phyloP scores from a whole-genome alignment of 495 filamentous ascomycete species.

The Penicillium egyptiacum region DNA sequence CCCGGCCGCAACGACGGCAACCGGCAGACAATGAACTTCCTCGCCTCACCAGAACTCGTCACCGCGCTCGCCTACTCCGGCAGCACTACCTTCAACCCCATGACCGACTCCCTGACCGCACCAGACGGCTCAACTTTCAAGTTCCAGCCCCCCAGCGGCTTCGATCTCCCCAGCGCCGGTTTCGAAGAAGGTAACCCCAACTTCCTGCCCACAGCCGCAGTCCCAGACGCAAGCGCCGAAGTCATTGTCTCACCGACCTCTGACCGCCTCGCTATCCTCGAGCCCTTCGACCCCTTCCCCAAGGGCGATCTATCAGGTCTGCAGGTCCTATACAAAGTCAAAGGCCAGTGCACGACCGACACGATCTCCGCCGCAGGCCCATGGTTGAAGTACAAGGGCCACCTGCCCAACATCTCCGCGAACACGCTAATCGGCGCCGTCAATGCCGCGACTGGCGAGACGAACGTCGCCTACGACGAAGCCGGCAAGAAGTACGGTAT shows the following conservation, averaged over 20 bases:
- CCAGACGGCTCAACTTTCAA: slow-evolving; percentile 81
- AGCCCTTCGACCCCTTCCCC: slow-evolving; percentile 88
- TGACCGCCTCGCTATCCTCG: slow-evolving; percentile 82
- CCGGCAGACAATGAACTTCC: slow-evolving; percentile 95
- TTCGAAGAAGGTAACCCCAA: slow-evolving; percentile 77
- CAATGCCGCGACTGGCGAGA: slow-evolving; percentile 88
- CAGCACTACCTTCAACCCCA: slow-evolving; percentile 91
- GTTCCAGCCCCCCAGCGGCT: slow-evolving; percentile 78
- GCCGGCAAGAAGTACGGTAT: slow-evolving; percentile 65
- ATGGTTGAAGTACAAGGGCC: slow-evolving; percentile 99
- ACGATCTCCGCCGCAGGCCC: slow-evolving; percentile 96
- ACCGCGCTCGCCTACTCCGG: slow-evolving; percentile 94
- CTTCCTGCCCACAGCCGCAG: slow-evolving; percentile 69
- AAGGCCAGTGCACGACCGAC: slow-evolving; percentile 97
- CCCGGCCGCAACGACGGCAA: slow-evolving; percentile 96
- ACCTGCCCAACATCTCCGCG: slow-evolving; percentile 92
- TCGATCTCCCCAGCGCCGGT: slow-evolving; percentile 70
- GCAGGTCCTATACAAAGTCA: slow-evolving; percentile 85
- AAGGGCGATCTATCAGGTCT: slow-evolving; percentile 63
- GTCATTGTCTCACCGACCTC: slow-evolving; percentile 83
- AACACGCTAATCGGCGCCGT: slow-evolving; percentile 95
- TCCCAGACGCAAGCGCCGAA: slow-evolving; percentile 54
- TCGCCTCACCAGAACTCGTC: slow-evolving; percentile 93
- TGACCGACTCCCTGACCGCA: slow-evolving; percentile 80
- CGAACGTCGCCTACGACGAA: slow-evolving; percentile 85